phyloP scores from a whole-genome alignment of 495 filamentous ascomycete genomes.

The Xanthoparmelia taractica region DNA sequence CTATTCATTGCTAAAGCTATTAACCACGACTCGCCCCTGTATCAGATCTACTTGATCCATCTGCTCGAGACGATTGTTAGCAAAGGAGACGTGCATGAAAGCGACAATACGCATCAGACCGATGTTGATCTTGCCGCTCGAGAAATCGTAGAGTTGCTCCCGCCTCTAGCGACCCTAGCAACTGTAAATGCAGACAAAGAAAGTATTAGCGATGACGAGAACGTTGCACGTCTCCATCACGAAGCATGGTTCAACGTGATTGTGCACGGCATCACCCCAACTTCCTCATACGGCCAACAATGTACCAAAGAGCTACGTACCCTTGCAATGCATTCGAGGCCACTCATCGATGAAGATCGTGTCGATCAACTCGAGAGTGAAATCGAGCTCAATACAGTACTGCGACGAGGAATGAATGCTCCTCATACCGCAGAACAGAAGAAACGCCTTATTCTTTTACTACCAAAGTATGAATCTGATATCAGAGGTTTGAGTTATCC shows the following conservation, averaged over 20 bases:
- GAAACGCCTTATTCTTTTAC: slow-evolving; percentile 57
- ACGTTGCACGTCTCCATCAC: slow-evolving; percentile 61
- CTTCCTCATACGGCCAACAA: slow-evolving; percentile 57
- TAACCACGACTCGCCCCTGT: slow-evolving; percentile 57
- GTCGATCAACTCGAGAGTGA: slow-evolving; percentile 88
- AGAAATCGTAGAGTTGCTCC: slow-evolving; percentile 77
- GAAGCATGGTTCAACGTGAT: slow-evolving; percentile 98
- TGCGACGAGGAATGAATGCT: slow-evolving; percentile 69
- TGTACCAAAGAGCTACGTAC: slow-evolving; percentile 64
- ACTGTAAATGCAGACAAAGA: slow-evolving; percentile 28
- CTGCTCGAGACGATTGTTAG: slow-evolving; percentile 82
- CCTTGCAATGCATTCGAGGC: slow-evolving; percentile 77
- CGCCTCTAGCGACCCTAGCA: slow-evolving; percentile 72
- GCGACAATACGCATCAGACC: slow-evolving; percentile 54
- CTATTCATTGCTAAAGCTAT: slow-evolving; percentile 64
- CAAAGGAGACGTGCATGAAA: slow-evolving; percentile 65
- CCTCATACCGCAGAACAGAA: slow-evolving; percentile 77
- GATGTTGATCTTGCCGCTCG: slow-evolving; percentile 71
- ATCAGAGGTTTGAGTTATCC: slow-evolving; percentile 76
- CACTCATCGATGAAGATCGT: slow-evolving; percentile 73
- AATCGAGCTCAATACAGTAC: slow-evolving; percentile 86
- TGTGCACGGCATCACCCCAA: slow-evolving; percentile 79
- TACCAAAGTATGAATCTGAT: slow-evolving; percentile 66
- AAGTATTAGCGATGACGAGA: slow-evolving; percentile 46
- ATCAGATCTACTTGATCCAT: slow-evolving; percentile 70